Evolutionary conservation across 1,284 basidiomycete species (phyloP), one percentile per base, ranked within the genome.

Genomic region (Heterobasidion irregulare): DNA sequence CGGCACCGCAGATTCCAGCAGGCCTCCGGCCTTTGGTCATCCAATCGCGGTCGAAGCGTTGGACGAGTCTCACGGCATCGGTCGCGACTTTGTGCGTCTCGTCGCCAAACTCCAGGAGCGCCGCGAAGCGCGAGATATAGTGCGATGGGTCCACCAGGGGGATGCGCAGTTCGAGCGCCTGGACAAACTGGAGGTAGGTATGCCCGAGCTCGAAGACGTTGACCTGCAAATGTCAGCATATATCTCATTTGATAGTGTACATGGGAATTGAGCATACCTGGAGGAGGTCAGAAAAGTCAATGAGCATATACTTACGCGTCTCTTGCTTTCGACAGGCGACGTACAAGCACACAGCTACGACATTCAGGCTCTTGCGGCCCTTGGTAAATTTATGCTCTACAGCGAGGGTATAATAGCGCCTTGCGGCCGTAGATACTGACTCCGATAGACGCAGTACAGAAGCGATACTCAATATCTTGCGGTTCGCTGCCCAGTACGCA

Each of bases 121-220:
- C 86, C 7, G 96, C 90, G 64, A 99, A 99, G 41, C 97, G 91
- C 32, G 92, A 89, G 63, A 99, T 98, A 75, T 97, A 98, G 68
- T 98, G 92, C 0, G 94, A 94, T 0, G 97, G 97, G 66, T 99
- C 97, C 63, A 98, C 89, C 50, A 95, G 83, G 0, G 92, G 92
- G 8, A 97, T 79, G 45, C 82, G 82, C n/a, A 99, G 79, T 62
- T 92, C 89, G 58, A 99, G 85, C 0, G 87, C 89, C 64, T 92
- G 87, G 6, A 98, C 86, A 32, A 99, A 86, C 67, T 97, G 93
- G 51, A 99, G 84, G 66, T 98, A 99, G 0, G 92, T 96, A 55
- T 95, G 89, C 0, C 97, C 97, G 26, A 99, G 87, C 65, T 95
- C 92, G 65, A 98, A 99, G 8, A 99, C 97, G 66, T 99, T 99